These are phyloP conservation scores for Bryoerythrophyllum caledonicum DNA, from an alignment of 225 moss, liverwort and hornwort species.

Conservation along the genomic window DNA sequence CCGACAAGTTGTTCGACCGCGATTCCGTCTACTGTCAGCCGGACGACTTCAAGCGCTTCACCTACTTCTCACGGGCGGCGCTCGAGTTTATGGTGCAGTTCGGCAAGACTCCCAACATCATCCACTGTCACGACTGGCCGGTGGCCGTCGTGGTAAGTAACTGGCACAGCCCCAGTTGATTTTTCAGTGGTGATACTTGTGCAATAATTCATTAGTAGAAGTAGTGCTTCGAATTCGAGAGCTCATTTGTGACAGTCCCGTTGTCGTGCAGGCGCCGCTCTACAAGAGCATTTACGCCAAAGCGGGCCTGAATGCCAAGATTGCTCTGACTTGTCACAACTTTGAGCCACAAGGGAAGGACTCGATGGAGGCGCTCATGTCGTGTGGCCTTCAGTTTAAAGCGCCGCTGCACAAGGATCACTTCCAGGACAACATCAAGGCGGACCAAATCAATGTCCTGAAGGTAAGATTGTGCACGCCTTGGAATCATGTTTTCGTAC, in stretches of 20 bases:
- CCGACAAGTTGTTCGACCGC: conserved; percentile 59
- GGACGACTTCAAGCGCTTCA: conserved; percentile 74
- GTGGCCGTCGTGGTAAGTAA: conserved; percentile 62
- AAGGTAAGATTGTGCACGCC: conserved; percentile 54
- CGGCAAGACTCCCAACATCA: conserved; percentile 68
- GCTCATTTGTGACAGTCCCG: neutral
- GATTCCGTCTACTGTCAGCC: conserved; percentile 67
- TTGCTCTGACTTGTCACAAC: conserved; percentile 83
- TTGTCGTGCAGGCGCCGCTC: conserved; percentile 56
- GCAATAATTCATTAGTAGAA: neutral
- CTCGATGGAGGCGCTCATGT: conserved; percentile 44
- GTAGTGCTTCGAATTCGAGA: conserved; percentile 28
- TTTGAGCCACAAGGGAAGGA: conserved; percentile 79
- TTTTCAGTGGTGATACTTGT: too few species aligned
- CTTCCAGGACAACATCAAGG: conserved; percentile 64
- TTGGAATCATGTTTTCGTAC: conserved; percentile 6
- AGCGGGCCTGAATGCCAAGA: conserved; percentile 50
- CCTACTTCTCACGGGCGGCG: conserved; percentile 74
- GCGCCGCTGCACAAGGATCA: conserved; percentile 49
- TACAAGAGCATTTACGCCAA: conserved; percentile 65
- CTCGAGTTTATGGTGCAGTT: conserved; percentile 70
- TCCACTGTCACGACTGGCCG: conserved; percentile 83
- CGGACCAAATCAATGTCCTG: conserved; percentile 59
- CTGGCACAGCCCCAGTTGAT: neutral
- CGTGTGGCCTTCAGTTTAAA: conserved; percentile 64